These are phyloP conservation scores for Gnetum montanum DNA, from an alignment of 75 land plant species.

Conservation along the genomic window DNA sequence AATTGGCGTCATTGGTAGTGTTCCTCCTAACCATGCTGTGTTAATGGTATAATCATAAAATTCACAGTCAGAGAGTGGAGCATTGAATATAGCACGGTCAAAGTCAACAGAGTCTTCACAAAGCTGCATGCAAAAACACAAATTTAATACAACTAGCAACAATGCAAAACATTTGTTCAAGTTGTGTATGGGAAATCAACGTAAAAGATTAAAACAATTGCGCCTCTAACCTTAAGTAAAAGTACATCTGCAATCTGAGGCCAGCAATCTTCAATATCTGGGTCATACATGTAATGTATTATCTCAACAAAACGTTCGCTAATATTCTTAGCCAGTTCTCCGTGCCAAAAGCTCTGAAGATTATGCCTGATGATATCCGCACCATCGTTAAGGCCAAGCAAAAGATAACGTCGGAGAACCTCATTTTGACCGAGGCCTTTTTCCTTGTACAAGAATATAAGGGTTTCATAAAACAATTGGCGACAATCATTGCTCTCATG, in stretches of 20 bases:
- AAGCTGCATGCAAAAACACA: constrained; percentile 21
- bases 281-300: constrained; percentile 24
- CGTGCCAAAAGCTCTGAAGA: constrained; percentile 32
- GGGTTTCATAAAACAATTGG: constrained; percentile 20
- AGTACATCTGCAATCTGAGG: constrained; percentile 22
- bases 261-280: constrained; percentile 24
- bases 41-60: constrained; percentile 32
- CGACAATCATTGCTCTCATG: constrained; percentile 33
- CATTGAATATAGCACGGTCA: constrained; percentile 35
- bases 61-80: constrained; percentile 43
- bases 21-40: constrained; percentile 31
- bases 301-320: constrained; percentile 19
- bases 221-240: constrained; percentile 36
- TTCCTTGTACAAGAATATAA: constrained; percentile 19
- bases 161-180: no score
- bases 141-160: neutral
- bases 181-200: no score
- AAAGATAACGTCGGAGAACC: constrained; percentile 11
- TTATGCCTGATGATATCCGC: constrained; percentile 16
- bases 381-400: constrained; percentile 22
- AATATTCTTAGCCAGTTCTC: constrained; percentile 19
- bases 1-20: constrained; percentile 43
- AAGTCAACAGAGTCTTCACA: constrained; percentile 39
- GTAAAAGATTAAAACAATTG: no score
- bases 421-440: constrained; percentile 13